Conservation (phyloP, 2,329 filamentous ascomycete genomes). For the Fusarium nisikadoi region DNA sequence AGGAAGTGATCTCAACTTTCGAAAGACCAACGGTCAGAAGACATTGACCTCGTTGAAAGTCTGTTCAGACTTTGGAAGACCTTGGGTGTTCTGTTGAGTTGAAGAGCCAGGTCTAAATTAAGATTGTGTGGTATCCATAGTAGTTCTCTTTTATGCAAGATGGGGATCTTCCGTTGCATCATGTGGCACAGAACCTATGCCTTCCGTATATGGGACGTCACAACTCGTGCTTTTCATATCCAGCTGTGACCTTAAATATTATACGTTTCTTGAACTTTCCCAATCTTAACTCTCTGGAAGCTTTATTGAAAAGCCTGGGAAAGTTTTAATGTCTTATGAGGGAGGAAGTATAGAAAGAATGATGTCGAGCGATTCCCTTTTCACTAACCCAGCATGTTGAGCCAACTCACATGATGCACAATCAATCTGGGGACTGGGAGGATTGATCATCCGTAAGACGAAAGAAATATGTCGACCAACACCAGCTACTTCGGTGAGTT, state of each 20-base stretch:
- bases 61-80: too few relatives aligned
- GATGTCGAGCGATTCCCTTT: not conserved
- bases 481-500: not conserved
- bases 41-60: not conserved
- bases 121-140: not conserved
- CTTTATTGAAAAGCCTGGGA: too few relatives aligned
- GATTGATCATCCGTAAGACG: not conserved
- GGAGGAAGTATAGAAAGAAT: too few relatives aligned
- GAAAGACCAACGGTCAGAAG: not conserved
- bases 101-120: not conserved
- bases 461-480: not conserved
- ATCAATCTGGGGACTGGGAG: fast-evolving
- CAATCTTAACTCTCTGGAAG: too few relatives aligned
- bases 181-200: not conserved
- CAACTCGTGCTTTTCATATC: not conserved
- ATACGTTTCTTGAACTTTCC: too few relatives aligned
- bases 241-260: fast-evolving
- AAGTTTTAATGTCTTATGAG: too few relatives aligned
- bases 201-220: not conserved
- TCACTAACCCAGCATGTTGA: not conserved
- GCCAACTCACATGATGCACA: not conserved
- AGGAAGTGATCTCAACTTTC: too few relatives aligned
- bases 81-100: fast-evolving
- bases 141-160: not conserved
- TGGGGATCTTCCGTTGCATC: not conserved